A percentile compares a stretch with the other conserved stretches of the same genome.
Evolutionary conservation across 2,329 filamentous ascomycete species (phyloP).

Genomic region (Annulohypoxylon truncatum): DNA sequence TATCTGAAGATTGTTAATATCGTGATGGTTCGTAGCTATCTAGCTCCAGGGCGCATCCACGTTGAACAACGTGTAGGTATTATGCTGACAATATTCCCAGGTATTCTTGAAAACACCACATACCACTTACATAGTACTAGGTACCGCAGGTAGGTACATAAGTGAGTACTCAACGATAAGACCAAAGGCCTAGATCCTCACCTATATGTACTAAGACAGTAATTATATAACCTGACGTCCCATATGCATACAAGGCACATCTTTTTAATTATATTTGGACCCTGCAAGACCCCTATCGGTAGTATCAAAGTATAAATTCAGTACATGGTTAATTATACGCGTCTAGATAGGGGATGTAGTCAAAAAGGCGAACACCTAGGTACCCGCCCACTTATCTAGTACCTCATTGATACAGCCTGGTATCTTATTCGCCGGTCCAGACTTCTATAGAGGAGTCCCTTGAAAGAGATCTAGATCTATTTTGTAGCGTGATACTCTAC

Average conservation of each 20-base stretch:
- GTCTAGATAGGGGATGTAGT: not conserved
- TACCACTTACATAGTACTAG: too few relatives aligned
- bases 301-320: not conserved
- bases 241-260: slow-evolving; percentile 10
- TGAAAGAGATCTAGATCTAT: slow-evolving; percentile 2
- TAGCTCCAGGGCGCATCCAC: too few relatives aligned
- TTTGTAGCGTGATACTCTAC: not conserved
- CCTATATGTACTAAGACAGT: not conserved
- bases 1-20: too few relatives aligned
- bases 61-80: too few relatives aligned
- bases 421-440: slow-evolving; percentile 3
- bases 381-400: too few relatives aligned
- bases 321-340: slow-evolving; percentile 3
- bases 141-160: too few relatives aligned
- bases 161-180: not conserved
- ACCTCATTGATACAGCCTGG: not conserved
- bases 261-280: slow-evolving; percentile 7
- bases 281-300: not conserved
- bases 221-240: not conserved
- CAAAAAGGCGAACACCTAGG: not conserved
- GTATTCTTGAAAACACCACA: not conserved
- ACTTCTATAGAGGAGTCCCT: not conserved
- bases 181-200: not conserved
- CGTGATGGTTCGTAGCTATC: too few relatives aligned
- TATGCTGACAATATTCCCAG: not conserved